Base-by-base conservation (phyloP, 2,329 filamentous ascomycete genomes). In the Penicillium janthinellum region DNA sequence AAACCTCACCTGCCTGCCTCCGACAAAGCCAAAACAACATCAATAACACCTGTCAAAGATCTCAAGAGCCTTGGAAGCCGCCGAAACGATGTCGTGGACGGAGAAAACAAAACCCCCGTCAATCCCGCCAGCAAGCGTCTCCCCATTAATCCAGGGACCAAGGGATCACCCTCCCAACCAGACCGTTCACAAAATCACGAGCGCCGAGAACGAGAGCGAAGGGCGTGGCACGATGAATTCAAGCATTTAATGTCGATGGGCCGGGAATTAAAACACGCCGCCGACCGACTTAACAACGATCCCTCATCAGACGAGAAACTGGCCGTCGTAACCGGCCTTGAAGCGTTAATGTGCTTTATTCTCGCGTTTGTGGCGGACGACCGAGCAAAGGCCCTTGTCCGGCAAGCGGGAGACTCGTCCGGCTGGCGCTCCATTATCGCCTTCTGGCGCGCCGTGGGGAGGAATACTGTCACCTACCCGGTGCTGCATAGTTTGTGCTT, bases 401-500 rank as follows among this genome's bases (percentile, higher is more conserved):
- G 78, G 20, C 75, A 76, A 68, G 58, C 73, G 34, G 76, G 72
- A 12, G 74, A 77, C 53, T 77, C 75, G 12, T 70, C 73, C 2
- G 74, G 71, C 39, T 84, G 82, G 82, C 71, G 77, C 28, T 78
- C 77, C 22, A 79, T 82, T 25, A 68, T 82, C 15, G 72, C 76
- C 20, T 81, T 82, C 56, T 80, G 80, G 76, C 72, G 75, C 31
- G 80, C 78, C 48, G 76, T 82, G 31, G 73, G 71, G 59, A 72
- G 71, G 54, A 74, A 74, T 39, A 77, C 75, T 20, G 64, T 66
- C 22, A 65, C 72, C 22, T 79, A 77, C 54, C 75, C 75, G 5
- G 74, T 75, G 28, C 71, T 83, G 14, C 68, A 78, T 57, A 78
- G 76, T 34, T 71, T 83, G n/a, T 78, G 76, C 52, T 66, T 74